Evolutionary conservation across 768 basidiomycete species (phyloP), one percentile per base, ranked within the genome.

Genomic region (Russula sp.): DNA sequence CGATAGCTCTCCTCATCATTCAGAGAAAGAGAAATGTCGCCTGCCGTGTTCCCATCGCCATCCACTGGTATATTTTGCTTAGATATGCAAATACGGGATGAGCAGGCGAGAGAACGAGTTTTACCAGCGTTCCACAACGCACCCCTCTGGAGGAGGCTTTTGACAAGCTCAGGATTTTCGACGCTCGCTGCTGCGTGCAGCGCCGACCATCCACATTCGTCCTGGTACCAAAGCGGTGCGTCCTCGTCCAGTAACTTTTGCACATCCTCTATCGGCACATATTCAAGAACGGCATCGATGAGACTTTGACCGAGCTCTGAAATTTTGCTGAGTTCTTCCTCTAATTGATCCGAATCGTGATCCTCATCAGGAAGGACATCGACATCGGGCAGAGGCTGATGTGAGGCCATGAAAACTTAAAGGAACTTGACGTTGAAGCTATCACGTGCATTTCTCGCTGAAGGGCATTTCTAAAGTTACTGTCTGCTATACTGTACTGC

Each of bases 151-250:
- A 99, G 79, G 38, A 98, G 78, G 7, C 81, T 71, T 59, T 81
- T 81, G 13, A 89, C 80, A 18, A 96, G 77, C n/a, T 80, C 78
- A 2, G 80, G 72, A 68, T 89, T 84, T 69, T 88, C 85, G 52
- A 82, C 74, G 69, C 89, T 93, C 1, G 86, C 89, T 14, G 92
- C 96, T 18, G 92, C 93, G 72, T 98, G 96, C 51, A 98, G 75
- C 20, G 87, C 81, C 5, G 92, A 93, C 67, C 86, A 87, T 0
- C 94, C 94, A 9, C 79, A 79, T 54, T 84, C 83, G 72, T 89
- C 89, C 75, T 97, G 93, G 72, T 88, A 94, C 95, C 96, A 98
- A 55, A 91, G 75, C 1, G 92, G 92, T 8, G 92, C 89, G 20
- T 87, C 91, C 6, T 78, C 79, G 11, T 84, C 79, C 66, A 91